A percentile compares a stretch with the other conserved stretches of the same genome.
phyloP scores from a whole-genome alignment of 2,329 filamentous ascomycete species.

The Ceratocystis albifundus region DNA sequence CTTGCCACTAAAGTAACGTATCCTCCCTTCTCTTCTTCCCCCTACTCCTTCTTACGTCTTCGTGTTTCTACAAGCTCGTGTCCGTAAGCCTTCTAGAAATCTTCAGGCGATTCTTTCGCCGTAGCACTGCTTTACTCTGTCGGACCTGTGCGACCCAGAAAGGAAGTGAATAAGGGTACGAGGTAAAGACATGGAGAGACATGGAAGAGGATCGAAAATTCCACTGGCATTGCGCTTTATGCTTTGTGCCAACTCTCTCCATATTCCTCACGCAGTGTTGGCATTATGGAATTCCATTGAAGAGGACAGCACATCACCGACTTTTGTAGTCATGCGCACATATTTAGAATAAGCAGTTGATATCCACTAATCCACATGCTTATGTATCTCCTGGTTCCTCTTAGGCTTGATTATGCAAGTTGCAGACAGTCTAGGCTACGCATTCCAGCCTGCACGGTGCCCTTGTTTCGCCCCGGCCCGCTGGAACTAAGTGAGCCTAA shows the following conservation, averaged over 20 bases:
- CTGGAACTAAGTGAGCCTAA: not conserved
- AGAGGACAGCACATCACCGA: conserved; percentile 7
- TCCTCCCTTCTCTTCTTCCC: not conserved
- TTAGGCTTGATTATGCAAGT: not conserved
- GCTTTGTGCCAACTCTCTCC: not conserved
- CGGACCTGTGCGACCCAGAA: not conserved
- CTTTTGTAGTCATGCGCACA: not conserved
- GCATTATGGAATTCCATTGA: not conserved
- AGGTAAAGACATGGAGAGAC: not conserved
- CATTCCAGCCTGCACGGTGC: not conserved
- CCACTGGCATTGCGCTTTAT: not conserved
- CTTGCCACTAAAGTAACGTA: conserved; percentile 1
- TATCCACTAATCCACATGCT: not conserved
- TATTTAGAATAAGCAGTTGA: not conserved
- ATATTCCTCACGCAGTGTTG: not conserved
- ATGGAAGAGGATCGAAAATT: not conserved
- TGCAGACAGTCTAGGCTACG: not conserved
- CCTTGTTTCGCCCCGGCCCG: conserved; percentile 10
- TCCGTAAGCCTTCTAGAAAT: conserved; percentile 6
- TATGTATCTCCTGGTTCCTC: not conserved
- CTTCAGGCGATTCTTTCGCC: not conserved
- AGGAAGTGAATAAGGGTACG: not conserved
- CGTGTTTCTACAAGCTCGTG: conserved; percentile 1
- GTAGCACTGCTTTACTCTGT: not conserved
- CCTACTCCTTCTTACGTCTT: not conserved